A percentile compares a stretch with the other conserved stretches of the same genome.
Evolutionary conservation across 768 basidiomycete species (phyloP).

Genomic region (Pulveroboletus ravenelii): DNA sequence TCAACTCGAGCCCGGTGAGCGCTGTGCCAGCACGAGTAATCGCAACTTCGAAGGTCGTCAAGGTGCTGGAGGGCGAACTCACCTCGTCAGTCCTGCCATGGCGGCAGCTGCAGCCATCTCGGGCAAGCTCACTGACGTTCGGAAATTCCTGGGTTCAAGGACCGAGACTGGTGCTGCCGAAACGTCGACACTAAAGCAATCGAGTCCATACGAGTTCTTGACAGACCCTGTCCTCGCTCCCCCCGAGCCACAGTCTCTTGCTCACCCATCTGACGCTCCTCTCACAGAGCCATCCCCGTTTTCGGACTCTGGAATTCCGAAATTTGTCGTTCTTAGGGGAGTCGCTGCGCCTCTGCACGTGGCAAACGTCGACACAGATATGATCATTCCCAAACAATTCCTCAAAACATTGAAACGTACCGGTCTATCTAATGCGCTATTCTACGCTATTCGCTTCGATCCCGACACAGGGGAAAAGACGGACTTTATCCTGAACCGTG

Average conservation of each 20-base stretch:
- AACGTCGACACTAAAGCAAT: conserved; percentile 59
- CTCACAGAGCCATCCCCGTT: conserved; percentile 36
- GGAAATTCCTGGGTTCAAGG: conserved; percentile 57
- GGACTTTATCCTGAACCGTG: conserved; percentile 79
- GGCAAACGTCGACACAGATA: conserved; percentile 87
- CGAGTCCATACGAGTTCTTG: conserved; percentile 72
- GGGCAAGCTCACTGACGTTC: conserved; percentile 80
- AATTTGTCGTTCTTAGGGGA: conserved; percentile 69
- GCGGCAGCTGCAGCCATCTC: conserved; percentile 87
- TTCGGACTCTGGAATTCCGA: conserved; percentile 47
- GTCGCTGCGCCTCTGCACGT: conserved; percentile 77
- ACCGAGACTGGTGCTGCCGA: conserved; percentile 39
- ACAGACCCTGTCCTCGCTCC: conserved; percentile 60
- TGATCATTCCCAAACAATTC: conserved; percentile 94
- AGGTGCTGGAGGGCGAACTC: conserved; percentile 85
- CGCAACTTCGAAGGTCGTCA: conserved; percentile 91
- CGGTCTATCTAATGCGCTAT: conserved; percentile 77
- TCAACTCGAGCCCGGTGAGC: conserved; percentile 74
- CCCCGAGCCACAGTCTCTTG: conserved; percentile 41
- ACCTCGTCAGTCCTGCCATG: conserved; percentile 88
- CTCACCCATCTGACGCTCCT: conserved; percentile 30
- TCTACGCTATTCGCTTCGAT: conserved; percentile 76
- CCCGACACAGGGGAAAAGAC: conserved; percentile 75
- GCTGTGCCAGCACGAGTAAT: conserved; percentile 90
- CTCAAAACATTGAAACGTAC: conserved; percentile 89